These are phyloP conservation scores for Podospora appendiculata DNA, from an alignment of 495 filamentous ascomycete genomes.

Conservation along the genomic window DNA sequence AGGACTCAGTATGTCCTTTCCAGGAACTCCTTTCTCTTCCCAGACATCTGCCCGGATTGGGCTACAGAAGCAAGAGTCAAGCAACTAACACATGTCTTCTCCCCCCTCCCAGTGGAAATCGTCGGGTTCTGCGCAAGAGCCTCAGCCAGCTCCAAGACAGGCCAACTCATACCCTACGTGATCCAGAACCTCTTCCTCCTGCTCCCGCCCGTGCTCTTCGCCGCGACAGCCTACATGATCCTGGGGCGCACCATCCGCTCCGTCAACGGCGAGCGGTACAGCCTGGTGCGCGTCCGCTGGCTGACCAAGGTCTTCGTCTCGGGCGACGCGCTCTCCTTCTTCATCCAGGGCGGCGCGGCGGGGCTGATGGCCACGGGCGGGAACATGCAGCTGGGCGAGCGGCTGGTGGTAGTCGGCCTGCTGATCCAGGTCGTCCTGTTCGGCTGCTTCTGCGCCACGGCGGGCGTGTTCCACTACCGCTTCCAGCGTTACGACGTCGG, in stretches of 20 bases:
- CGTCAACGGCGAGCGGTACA: constrained; percentile 23
- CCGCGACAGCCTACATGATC: constrained; percentile 47
- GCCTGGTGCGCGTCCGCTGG: constrained; percentile 27
- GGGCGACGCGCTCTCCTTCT: constrained; percentile 33
- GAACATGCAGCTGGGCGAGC: constrained; percentile 23
- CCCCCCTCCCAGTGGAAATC: constrained; percentile 31
- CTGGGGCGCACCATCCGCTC: constrained; percentile 35
- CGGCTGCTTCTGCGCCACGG: constrained; percentile 35
- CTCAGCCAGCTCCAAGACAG: constrained; percentile 11
- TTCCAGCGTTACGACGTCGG: not conserved
- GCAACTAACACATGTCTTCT: not conserved
- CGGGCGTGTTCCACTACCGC: constrained; percentile 25
- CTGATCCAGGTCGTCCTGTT: constrained; percentile 44
- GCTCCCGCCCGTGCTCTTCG: constrained; percentile 19
- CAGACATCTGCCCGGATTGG: no score
- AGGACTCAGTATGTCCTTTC: constrained; percentile 31
- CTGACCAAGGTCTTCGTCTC: constrained; percentile 35
- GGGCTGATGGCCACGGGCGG: constrained; percentile 21
- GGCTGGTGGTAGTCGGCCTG: constrained; percentile 34
- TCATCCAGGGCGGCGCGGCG: constrained; percentile 21
- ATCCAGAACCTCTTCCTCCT: constrained; percentile 11
- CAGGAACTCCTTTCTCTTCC: not conserved
- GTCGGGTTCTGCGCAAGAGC: constrained; percentile 38
- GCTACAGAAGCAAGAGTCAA: no score
- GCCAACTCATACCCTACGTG: constrained; percentile 13